These are phyloP conservation scores for Monotropa hypopitys DNA, from an alignment of 179 eudicot species.

Conservation along the genomic window DNA sequence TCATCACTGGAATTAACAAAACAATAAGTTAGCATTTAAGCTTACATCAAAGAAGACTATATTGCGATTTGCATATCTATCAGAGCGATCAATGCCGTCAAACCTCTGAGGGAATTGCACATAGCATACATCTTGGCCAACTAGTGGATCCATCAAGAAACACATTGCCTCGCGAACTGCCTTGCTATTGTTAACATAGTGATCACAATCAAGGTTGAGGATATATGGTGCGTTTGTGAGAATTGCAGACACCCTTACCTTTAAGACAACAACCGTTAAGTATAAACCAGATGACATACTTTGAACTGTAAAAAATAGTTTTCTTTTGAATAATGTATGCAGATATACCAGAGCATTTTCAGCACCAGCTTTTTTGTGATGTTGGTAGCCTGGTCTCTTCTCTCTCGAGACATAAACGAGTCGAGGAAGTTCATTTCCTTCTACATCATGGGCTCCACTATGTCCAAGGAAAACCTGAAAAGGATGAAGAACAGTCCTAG, in stretches of 20 bases:
- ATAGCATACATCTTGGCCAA: constrained; percentile 73
- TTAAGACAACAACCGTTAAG: constrained; percentile 10
- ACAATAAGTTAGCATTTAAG: neutral
- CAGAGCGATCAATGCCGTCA: constrained; percentile 68
- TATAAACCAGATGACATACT: neutral
- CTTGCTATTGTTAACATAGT: constrained; percentile 76
- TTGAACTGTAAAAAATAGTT: neutral
- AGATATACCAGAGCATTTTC: constrained; percentile 62
- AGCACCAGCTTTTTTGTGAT: constrained; percentile 88
- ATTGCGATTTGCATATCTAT: constrained; percentile 78
- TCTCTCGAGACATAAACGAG: constrained; percentile 72
- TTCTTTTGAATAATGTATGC: neutral
- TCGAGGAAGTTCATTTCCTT: constrained; percentile 65
- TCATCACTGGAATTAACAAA: neutral
- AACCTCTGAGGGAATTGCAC: constrained; percentile 83
- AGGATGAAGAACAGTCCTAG: neutral
- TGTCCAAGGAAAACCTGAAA: constrained; percentile 64
- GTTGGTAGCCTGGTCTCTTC: constrained; percentile 74
- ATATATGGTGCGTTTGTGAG: constrained; percentile 72
- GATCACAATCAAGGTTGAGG: constrained; percentile 81
- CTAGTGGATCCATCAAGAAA: constrained; percentile 74
- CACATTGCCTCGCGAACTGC: constrained; percentile 80
- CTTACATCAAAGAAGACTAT: constrained; percentile 75
- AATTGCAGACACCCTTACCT: constrained; percentile 79
- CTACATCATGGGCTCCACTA: constrained; percentile 61